These are phyloP conservation scores for Sporobolomyces pararoseus DNA, from an alignment of 768 basidiomycete genomes.

Conservation along the genomic window DNA sequence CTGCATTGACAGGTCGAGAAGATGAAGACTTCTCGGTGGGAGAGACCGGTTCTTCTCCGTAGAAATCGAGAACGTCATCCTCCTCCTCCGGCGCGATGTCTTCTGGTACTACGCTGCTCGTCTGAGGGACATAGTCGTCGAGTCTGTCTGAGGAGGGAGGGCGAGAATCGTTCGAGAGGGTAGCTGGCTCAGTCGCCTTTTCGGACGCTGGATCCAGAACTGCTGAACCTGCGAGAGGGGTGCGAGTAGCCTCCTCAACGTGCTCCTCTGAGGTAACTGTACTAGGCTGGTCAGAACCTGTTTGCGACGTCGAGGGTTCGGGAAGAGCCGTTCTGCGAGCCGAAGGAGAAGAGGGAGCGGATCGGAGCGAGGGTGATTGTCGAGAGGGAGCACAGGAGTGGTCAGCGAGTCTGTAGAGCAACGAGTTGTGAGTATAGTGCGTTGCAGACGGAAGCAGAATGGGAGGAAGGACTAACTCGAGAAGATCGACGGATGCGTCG, in stretches of 20 bases:
- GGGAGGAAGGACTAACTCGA: slow-evolving; percentile 17
- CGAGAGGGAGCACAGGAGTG: slow-evolving; percentile 16
- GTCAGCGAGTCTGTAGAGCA: slow-evolving; percentile 22
- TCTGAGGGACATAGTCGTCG: slow-evolving; percentile 28
- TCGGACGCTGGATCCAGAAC: neutral
- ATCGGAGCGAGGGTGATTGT: neutral
- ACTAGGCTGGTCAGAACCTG: too few relatives aligned
- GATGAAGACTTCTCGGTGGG: neutral
- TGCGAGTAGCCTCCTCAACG: neutral
- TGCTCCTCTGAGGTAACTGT: neutral
- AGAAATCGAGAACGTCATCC: slow-evolving; percentile 22
- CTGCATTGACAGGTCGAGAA: neutral
- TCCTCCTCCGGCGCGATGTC: slow-evolving; percentile 13
- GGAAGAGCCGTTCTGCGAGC: too few relatives aligned
- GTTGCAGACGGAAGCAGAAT: too few relatives aligned
- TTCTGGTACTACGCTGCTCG: slow-evolving; percentile 19
- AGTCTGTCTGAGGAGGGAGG: slow-evolving; percentile 9
- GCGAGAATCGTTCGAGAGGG: neutral
- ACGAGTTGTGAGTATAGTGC: too few relatives aligned
- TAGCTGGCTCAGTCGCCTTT: neutral
- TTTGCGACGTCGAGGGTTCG: too few relatives aligned
- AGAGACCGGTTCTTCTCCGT: slow-evolving; percentile 5
- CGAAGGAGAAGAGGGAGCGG: neutral
- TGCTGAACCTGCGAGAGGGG: neutral
- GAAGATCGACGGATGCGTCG: slow-evolving; percentile 9